Evolutionary conservation across 192 early-diverging fungal species (phyloP), one percentile per base, ranked within the genome.

Genomic region (Coemansia asiatica): DNA sequence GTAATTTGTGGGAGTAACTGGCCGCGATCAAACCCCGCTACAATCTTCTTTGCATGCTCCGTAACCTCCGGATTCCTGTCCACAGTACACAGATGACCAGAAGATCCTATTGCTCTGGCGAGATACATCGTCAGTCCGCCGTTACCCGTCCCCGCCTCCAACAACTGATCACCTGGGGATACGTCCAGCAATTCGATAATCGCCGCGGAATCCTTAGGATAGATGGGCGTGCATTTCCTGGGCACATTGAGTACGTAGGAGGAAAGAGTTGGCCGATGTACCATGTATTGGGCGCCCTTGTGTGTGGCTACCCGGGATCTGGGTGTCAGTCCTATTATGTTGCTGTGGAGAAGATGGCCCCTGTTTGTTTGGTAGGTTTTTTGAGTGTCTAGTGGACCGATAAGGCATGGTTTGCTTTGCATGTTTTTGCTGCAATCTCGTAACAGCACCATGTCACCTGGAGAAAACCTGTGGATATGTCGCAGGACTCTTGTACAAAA

Each of bases 111-210:
- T 0, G 86, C 84, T 1, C 84, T 63, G 1, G 87, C 87, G 68
- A 90, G 62, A 50, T 87, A 79, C 62, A 90, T 66, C 0, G 87
- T 87, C 49, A 90, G 69, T 25, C 83, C 83, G 1, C 83, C 89
- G 56, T 90, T 90, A 0, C 89, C 89, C 0, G 89, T 90, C 0
- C 89, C 89, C 0, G 87, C 89, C 66, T 90, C 89, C 10, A 90
- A 68, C 13, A 90, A 63, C 38, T 79, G 72, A 22, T 84, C 84
- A 10, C 84, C 87, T 2, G 81, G 76, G 5, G 71, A 63, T 2
- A 87, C 46, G 57, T 90, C 89, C 21, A 90, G 69, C 59, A 90
- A 69, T 22, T 74, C 71, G 2, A 86, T 61, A 18, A 79, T 72
- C 0, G 65, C 58, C 21, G 72, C 60, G 0, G 89, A 85, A 54